Percentiles rank a stretch among this genome's conserved stretches.
Conservation (phyloP, 106 monocot genomes). For the Vanilla planifolia region DNA sequence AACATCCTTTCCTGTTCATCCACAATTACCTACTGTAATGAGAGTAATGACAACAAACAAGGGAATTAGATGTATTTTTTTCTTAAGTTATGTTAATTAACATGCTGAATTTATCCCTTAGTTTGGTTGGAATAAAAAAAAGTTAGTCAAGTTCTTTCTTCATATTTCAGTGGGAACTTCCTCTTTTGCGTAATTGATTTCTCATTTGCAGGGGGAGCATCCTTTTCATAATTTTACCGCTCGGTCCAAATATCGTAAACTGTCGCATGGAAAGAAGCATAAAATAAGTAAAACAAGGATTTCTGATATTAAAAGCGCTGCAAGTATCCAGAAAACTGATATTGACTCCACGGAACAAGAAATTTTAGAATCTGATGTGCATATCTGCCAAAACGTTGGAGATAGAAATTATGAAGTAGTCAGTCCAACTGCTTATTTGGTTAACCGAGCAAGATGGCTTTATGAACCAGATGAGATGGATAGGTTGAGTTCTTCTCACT, state of each 20-base stretch:
- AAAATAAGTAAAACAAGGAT: slow-evolving; percentile 11
- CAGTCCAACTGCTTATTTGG: slow-evolving; percentile 4
- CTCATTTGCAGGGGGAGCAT: slow-evolving; percentile 65
- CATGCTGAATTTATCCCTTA: too few relatives aligned
- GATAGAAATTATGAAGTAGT: slow-evolving; percentile 1
- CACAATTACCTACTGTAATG: too few relatives aligned
- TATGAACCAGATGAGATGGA: slow-evolving; percentile 86
- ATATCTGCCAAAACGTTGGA: slow-evolving; percentile 3
- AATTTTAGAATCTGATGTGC: slow-evolving; percentile 21
- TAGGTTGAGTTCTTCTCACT: slow-evolving; percentile 77
- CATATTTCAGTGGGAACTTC: too few relatives aligned
- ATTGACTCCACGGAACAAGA: slow-evolving; percentile 8
- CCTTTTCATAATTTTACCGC: slow-evolving; percentile 92
- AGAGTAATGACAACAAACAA: too few relatives aligned
- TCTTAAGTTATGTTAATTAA: too few relatives aligned
- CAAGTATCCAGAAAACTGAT: slow-evolving; percentile 10
- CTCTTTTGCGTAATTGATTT: too few relatives aligned
- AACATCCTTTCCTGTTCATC: too few relatives aligned
- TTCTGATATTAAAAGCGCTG: slow-evolving; percentile 4
- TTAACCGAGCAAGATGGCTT: slow-evolving; percentile 74
- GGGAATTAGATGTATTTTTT: too few relatives aligned
- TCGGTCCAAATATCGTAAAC: slow-evolving; percentile 69
- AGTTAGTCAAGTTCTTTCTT: too few relatives aligned
- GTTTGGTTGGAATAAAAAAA: too few relatives aligned
- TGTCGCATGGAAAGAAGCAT: slow-evolving; percentile 9